Base-by-base conservation (phyloP, 106 monocot genomes). In the Triglochin maritima region DNA sequence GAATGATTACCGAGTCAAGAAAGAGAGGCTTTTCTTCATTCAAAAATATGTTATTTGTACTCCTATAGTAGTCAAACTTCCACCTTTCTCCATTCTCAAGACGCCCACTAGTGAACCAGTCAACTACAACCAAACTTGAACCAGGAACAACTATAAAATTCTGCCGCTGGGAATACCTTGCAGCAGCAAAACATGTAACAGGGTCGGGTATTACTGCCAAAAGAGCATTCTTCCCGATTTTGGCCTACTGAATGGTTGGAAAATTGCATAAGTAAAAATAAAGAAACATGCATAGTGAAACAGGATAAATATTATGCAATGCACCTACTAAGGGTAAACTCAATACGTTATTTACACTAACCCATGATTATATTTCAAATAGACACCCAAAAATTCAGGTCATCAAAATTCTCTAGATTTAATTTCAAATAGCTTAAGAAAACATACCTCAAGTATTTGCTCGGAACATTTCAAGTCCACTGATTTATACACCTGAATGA, bases 81-180 rank as follows among this genome's bases (percentile, higher is more conserved):
- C 98, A 98, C 64, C 71, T 88, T 82, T 98, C 98, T 68, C 98
- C 98, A 74, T 82, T 88, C 63, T 92, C 84, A 81, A 78, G 82
- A 13, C 98, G 88, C 0, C 98, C 98, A 61, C 98, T 98, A 48
- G 98, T 98, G 62, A 92, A 74, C 98, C 98, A 98, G 72, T 98
- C 98, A 4, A 98, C 92, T 54, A 98, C 5, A 6, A 98, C 80
- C 76, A 98, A 78, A 71, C 84, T 98, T 44, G 98, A 92, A 59
- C 84, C 76, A 41, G 75, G 47, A 50, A 43, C 56, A 57, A 92
- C 75, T 75, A 63, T 72, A 51, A 98, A 98, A 52, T 80, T 62
- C 74, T 98, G 98, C 73, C 78, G 81, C 64, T 98, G 98, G 12
- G 69, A 71, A 74, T 98, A 98, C 64, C 80, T 84, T 63, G 98